A percentile compares a stretch with the other conserved stretches of the same genome.
Conservation (phyloP, 2,329 filamentous ascomycete species). For the Neophaeococcomyces mojaviensis region DNA sequence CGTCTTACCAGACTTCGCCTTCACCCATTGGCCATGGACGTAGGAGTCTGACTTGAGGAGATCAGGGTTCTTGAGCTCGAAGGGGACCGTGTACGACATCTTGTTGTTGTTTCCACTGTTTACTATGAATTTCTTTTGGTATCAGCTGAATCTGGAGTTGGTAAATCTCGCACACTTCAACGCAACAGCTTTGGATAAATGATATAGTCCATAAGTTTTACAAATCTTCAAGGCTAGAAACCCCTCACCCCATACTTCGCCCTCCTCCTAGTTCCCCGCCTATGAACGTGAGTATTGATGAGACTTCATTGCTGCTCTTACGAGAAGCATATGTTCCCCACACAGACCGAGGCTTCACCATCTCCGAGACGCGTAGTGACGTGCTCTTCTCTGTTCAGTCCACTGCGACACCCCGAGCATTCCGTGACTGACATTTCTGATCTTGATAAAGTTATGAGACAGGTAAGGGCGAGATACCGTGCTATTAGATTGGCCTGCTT, state of each 20-base stretch:
- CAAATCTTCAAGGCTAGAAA: not conserved
- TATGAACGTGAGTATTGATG: not conserved
- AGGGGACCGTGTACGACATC: slow-evolving; percentile 25
- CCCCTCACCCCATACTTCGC: not conserved
- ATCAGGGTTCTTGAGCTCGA: slow-evolving; percentile 40
- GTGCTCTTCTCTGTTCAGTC: not conserved
- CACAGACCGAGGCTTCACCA: not conserved
- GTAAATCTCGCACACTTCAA: not conserved
- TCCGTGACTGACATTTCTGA: too few relatives aligned
- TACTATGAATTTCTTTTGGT: not conserved
- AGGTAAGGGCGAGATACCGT: too few relatives aligned
- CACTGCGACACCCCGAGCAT: too few relatives aligned
- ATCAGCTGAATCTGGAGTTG: too few relatives aligned
- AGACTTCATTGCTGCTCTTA: not conserved
- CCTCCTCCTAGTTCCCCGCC: slow-evolving; percentile 1
- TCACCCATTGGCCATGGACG: slow-evolving; percentile 42
- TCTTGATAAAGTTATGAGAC: too few relatives aligned
- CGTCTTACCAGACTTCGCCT: slow-evolving; percentile 39
- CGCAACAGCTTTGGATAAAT: not conserved
- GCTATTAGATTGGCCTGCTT: too few relatives aligned
- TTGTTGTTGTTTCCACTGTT: not conserved
- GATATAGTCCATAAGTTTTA: not conserved
- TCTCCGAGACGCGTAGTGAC: slow-evolving; percentile 2
- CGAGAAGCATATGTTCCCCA: not conserved
- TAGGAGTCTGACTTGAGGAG: slow-evolving; percentile 46